Conservation (phyloP, 345 rosid species). For the Heritiera fomes region DNA sequence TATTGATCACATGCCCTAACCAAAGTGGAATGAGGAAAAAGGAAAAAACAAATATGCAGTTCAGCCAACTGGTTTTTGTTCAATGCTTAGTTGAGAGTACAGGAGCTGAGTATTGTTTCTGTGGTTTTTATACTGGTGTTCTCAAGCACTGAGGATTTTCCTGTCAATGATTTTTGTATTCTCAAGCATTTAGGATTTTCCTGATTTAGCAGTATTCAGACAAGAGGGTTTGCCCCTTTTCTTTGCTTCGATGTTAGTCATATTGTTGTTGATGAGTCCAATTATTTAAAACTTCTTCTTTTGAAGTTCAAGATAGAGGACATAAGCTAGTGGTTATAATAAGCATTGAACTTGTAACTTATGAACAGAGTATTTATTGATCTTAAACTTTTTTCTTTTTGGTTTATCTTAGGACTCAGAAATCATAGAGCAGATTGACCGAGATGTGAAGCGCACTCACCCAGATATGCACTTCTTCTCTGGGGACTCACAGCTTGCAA, state of each 20-base stretch:
- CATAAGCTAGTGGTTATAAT: background rate
- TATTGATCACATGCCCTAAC: background rate
- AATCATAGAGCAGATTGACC: constrained; percentile 88
- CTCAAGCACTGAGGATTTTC: too few species aligned
- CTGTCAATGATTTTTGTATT: background rate
- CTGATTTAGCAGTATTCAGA: background rate
- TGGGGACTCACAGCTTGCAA: constrained; percentile 77
- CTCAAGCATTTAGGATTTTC: background rate
- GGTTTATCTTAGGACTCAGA: constrained; percentile 68
- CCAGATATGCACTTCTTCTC: constrained; percentile 95
- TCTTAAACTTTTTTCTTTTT: constrained; percentile 6
- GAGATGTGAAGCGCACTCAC: constrained; percentile 96
- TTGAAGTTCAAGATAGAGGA: background rate
- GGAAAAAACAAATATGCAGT: background rate
- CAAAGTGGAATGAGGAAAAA: background rate
- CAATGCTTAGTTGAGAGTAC: constrained; percentile 1
- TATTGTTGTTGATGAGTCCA: background rate
- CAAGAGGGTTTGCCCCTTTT: background rate
- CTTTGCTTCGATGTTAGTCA: background rate
- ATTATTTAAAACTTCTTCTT: background rate
- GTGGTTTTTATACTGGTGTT: background rate
- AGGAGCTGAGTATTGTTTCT: background rate
- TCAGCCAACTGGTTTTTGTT: background rate
- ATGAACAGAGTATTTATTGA: background rate
- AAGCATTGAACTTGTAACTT: background rate